Conservation (phyloP, 1,284 basidiomycete species). For the Mycena citricolor region DNA sequence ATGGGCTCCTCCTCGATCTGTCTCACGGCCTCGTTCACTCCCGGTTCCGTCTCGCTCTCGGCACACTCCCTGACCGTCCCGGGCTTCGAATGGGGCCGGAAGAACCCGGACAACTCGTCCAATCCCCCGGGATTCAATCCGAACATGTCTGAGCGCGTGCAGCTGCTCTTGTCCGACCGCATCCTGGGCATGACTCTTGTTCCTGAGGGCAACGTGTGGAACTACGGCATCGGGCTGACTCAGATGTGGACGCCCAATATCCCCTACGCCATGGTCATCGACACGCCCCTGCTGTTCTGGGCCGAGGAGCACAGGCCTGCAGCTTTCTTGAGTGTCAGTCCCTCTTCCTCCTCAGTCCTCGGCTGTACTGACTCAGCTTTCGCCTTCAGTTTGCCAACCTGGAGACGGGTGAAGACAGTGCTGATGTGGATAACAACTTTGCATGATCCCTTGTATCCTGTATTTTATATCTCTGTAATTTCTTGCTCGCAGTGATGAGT, state of each 20-base stretch:
- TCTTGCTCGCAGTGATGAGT: no score
- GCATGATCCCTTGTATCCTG: slow-evolving; percentile 49
- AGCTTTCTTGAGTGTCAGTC: slow-evolving; percentile 82
- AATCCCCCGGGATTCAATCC: slow-evolving; percentile 93
- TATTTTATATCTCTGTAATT: no score
- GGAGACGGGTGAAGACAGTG: slow-evolving; percentile 84
- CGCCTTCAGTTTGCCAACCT: slow-evolving; percentile 81
- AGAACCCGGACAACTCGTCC: slow-evolving; percentile 84
- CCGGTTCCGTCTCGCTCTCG: slow-evolving; percentile 94
- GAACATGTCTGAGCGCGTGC: slow-evolving; percentile 96
- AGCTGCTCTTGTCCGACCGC: slow-evolving; percentile 92
- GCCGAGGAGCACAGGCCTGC: slow-evolving; percentile 91
- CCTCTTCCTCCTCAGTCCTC: slow-evolving; percentile 1
- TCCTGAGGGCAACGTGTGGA: slow-evolving; percentile 91
- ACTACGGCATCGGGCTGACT: slow-evolving; percentile 89
- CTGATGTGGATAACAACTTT: slow-evolving; percentile 88
- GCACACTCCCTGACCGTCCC: slow-evolving; percentile 87
- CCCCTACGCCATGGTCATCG: slow-evolving; percentile 84
- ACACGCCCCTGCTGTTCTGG: slow-evolving; percentile 95
- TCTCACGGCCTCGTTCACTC: slow-evolving; percentile 94
- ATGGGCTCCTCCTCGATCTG: slow-evolving; percentile 95
- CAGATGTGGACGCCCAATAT: slow-evolving; percentile 88
- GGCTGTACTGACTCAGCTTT: slow-evolving; percentile 28
- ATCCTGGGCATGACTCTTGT: slow-evolving; percentile 90
- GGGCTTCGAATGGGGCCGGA: slow-evolving; percentile 98